A percentile compares a stretch with the other conserved stretches of the same genome.
Evolutionary conservation across 2,329 filamentous ascomycete genomes (phyloP).

Genomic region (Dactylellina parvicollis): DNA sequence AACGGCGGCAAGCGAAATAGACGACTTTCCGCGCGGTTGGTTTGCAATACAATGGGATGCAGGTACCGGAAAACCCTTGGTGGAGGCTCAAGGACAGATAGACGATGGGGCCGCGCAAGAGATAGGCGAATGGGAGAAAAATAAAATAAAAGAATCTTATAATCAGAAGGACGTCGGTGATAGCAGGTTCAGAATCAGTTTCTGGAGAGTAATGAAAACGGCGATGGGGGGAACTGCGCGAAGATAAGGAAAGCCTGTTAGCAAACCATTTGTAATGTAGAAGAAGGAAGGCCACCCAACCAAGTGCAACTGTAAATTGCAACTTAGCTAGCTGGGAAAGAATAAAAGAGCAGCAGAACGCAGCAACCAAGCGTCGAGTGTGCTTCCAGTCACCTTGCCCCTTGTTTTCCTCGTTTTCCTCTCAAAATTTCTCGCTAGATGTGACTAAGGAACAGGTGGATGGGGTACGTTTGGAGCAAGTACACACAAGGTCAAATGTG

Average conservation of each 20-base stretch:
- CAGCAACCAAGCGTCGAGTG: constrained; percentile 1
- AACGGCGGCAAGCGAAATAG: constrained; percentile 49
- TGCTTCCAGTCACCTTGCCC: constrained; percentile 9
- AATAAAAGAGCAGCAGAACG: constrained; percentile 33
- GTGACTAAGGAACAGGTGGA: constrained; percentile 22
- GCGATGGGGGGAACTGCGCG: constrained; percentile 50
- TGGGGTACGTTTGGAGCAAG: constrained; percentile 37
- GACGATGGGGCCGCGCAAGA: constrained; percentile 40
- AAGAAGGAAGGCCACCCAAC: constrained; percentile 1
- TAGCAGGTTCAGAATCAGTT: constrained; percentile 47
- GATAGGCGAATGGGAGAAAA: constrained; percentile 51
- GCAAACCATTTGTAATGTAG: constrained; percentile 53
- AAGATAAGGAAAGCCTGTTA: constrained; percentile 54
- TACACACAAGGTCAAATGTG: constrained; percentile 32
- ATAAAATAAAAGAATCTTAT: constrained; percentile 49
- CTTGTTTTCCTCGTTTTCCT: constrained; percentile 10
- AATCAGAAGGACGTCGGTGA: constrained; percentile 36
- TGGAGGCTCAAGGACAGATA: constrained; percentile 51
- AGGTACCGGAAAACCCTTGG: constrained; percentile 49
- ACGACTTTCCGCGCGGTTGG: constrained; percentile 52
- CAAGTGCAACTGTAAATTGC: constrained; percentile 38
- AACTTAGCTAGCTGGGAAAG: constrained; percentile 42
- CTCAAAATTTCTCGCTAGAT: constrained; percentile 4
- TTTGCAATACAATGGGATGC: constrained; percentile 48
- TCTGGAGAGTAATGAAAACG: constrained; percentile 54